Conservation (phyloP, 345 rosid genomes). For the Ceriops zippeliana region DNA sequence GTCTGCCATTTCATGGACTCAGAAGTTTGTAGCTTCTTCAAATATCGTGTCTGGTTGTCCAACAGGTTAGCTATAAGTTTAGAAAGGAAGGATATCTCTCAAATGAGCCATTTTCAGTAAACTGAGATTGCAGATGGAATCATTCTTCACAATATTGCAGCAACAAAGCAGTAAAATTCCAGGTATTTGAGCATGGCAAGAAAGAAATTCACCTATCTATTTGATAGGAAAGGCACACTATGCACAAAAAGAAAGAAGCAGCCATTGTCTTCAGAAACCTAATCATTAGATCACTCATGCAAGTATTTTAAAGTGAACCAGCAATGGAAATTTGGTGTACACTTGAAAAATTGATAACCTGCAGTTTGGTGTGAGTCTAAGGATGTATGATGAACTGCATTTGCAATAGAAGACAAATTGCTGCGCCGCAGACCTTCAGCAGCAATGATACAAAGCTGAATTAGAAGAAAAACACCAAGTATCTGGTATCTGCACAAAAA, state of each 20-base stretch:
- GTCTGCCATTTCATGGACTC: neutral
- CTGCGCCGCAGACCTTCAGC: conserved; percentile 80
- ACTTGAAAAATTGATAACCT: conserved; percentile 37
- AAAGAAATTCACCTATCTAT: no score
- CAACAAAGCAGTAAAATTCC: no score
- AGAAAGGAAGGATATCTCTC: neutral
- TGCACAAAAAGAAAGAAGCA: neutral
- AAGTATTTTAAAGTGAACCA: neutral
- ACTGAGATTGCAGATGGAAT: no score
- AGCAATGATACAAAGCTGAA: conserved; percentile 88
- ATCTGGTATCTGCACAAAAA: conserved; percentile 72
- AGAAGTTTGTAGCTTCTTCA: neutral
- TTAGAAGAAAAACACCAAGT: conserved; percentile 81
- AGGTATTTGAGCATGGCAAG: no score
- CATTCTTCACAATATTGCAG: no score
- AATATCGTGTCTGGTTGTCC: neutral
- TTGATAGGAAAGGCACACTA: neutral
- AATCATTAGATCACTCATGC: neutral
- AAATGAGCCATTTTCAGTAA: no score
- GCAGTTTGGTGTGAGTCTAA: conserved; percentile 50
- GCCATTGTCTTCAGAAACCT: neutral
- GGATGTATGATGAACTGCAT: conserved; percentile 70
- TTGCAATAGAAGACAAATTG: conserved; percentile 78
- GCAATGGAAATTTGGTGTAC: neutral
- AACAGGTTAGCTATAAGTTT: neutral